Evolutionary conservation across 2,329 filamentous ascomycete genomes (phyloP).

Genomic region (Tothia fuscella): DNA sequence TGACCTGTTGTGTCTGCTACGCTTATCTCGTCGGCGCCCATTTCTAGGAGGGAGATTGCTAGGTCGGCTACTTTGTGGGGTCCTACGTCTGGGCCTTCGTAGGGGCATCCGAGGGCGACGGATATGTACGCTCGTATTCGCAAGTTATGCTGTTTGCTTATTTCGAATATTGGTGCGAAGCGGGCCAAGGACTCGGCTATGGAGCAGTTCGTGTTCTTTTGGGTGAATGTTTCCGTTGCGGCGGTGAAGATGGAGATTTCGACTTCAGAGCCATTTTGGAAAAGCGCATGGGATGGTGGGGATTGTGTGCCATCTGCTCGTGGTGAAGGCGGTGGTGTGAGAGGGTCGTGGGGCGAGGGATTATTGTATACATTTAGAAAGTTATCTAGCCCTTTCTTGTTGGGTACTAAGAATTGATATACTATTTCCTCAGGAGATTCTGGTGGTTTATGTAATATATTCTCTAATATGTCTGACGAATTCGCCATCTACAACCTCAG

Average conservation of each 20-base stretch:
- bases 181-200: conserved; percentile 60
- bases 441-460: conserved; percentile 49
- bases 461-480: conserved; percentile 60
- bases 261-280: conserved; percentile 37
- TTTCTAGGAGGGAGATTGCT: conserved; percentile 57
- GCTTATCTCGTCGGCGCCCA: conserved; percentile 83
- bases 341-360: conserved; percentile 38
- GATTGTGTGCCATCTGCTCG: conserved; percentile 11
- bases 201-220: conserved; percentile 71
- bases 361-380: conserved; percentile 41
- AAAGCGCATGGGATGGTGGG: neutral
- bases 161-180: conserved; percentile 58
- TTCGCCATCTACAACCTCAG: conserved; percentile 54
- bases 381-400: conserved; percentile 57
- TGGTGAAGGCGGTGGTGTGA: conserved; percentile 30
- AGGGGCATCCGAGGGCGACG: conserved; percentile 70
- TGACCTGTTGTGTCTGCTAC: conserved; percentile 86
- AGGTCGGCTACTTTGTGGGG: conserved; percentile 50
- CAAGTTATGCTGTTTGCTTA: conserved; percentile 52
- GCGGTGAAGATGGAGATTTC: conserved; percentile 74
- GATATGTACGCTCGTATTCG: conserved; percentile 70
- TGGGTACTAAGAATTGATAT: conserved; percentile 74
- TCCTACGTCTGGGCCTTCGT: conserved; percentile 50
- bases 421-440: conserved; percentile 45
- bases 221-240: conserved; percentile 68